phyloP scores from a whole-genome alignment of 768 basidiomycete genomes.

The Termitomyces sp. region DNA sequence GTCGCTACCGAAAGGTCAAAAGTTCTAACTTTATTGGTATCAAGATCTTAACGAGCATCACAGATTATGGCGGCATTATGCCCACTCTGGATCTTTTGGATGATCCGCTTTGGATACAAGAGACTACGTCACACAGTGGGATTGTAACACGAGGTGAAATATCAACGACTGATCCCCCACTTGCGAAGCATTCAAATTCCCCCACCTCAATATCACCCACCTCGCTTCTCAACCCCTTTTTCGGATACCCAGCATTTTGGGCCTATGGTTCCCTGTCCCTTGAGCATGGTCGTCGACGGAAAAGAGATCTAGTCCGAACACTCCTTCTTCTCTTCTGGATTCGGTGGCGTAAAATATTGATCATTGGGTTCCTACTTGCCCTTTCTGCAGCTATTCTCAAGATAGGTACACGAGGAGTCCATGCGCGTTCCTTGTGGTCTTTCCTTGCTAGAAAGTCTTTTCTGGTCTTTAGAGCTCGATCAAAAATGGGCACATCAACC shows the following conservation, averaged over 20 bases:
- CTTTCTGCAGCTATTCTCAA: conserved; percentile 24
- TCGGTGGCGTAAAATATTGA: conserved; percentile 51
- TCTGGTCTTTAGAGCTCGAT: conserved; percentile 1
- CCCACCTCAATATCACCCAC: conserved; percentile 38
- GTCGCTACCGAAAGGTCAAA: conserved; percentile 55
- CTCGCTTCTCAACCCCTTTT: conserved; percentile 69
- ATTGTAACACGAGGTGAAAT: conserved; percentile 9
- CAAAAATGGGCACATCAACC: conserved; percentile 1
- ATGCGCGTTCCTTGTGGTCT: conserved; percentile 8
- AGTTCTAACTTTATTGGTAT: neutral
- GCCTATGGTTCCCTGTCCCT: conserved; percentile 37
- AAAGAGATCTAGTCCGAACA: conserved; percentile 63
- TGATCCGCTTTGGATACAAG: conserved; percentile 40
- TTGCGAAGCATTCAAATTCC: conserved; percentile 14
- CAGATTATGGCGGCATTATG: conserved; percentile 69
- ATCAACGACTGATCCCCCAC: conserved; percentile 15
- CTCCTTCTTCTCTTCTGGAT: conserved; percentile 63
- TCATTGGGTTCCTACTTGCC: conserved; percentile 28
- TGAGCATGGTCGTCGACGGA: conserved; percentile 61
- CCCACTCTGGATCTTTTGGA: conserved; percentile 46
- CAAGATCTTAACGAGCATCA: conserved; percentile 9
- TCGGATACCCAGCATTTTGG: conserved; percentile 58
- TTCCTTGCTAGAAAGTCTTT: conserved; percentile 1
- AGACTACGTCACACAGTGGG: conserved; percentile 14
- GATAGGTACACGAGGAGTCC: conserved; percentile 19